A percentile compares a stretch with the other conserved stretches of the same genome.
These are phyloP conservation scores for Dinochytrium kinnereticum DNA, from an alignment of 371 early-diverging fungal species.

Conservation along the genomic window DNA sequence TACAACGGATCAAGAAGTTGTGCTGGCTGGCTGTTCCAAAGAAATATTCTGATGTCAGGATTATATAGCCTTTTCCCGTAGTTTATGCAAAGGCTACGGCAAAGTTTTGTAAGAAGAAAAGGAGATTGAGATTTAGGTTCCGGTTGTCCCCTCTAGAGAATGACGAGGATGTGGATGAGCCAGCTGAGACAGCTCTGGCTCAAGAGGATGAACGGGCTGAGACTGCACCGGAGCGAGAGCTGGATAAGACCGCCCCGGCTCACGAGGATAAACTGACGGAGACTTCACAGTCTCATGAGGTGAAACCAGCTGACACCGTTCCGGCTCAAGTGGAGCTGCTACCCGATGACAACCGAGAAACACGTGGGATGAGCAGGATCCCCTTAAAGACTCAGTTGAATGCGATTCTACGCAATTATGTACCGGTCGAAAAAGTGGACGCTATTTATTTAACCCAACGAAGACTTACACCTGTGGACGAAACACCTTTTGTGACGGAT, in stretches of 20 bases:
- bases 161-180: background rate
- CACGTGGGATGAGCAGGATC: too few relatives aligned
- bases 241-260: background rate
- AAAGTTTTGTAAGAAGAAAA: conserved; percentile 43
- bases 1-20: conserved; percentile 20
- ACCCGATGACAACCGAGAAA: too few relatives aligned
- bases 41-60: conserved; percentile 33
- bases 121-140: conserved; percentile 41
- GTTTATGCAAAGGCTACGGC: conserved; percentile 40
- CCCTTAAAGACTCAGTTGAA: too few relatives aligned
- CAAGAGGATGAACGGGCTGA: background rate
- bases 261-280: background rate
- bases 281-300: background rate
- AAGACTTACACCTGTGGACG: background rate
- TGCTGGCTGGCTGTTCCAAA: conserved; percentile 28
- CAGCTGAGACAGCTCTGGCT: background rate
- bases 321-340: conserved; percentile 22
- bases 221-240: background rate
- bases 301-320: conserved; percentile 45
- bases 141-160: conserved; percentile 41
- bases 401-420: too few relatives aligned
- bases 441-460: too few relatives aligned
- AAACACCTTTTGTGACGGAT: too few relatives aligned
- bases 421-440: too few relatives aligned
- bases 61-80: conserved; percentile 46